A percentile compares a stretch with the other conserved stretches of the same genome.
Evolutionary conservation across 1,284 basidiomycete species (phyloP).

Genomic region (Melanopsichium pennsylvanicum): DNA sequence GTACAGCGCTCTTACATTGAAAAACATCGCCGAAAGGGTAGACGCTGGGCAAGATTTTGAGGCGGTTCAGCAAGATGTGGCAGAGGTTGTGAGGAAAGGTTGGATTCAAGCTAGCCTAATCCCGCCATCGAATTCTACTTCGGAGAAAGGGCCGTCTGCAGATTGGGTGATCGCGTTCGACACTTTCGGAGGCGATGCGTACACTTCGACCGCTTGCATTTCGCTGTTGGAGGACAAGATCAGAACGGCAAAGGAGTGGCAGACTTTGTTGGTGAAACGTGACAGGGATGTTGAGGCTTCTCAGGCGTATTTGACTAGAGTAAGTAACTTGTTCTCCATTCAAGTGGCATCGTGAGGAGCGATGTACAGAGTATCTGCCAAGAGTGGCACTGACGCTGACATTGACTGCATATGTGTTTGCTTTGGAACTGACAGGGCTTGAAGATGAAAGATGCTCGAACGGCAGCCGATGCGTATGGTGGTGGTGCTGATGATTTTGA

Average conservation of each 20-base stretch:
- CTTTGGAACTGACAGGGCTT: too few relatives aligned
- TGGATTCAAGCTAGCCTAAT: slow-evolving; percentile 24
- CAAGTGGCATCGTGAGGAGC: too few relatives aligned
- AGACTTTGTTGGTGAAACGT: slow-evolving; percentile 27
- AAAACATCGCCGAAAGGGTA: slow-evolving; percentile 74
- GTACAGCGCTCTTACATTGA: slow-evolving; percentile 77
- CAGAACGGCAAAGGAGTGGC: slow-evolving; percentile 38
- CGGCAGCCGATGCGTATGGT: slow-evolving; percentile 14
- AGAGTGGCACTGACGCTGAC: too few relatives aligned
- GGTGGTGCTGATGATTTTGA: slow-evolving; percentile 29
- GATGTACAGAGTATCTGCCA: too few relatives aligned
- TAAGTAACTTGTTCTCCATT: too few relatives aligned
- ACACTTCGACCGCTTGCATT: slow-evolving; percentile 20
- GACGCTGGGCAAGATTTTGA: slow-evolving; percentile 69
- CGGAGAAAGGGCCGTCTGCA: background rate
- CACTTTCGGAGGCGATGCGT: slow-evolving; percentile 22
- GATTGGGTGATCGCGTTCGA: slow-evolving; percentile 34
- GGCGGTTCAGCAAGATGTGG: slow-evolving; percentile 70
- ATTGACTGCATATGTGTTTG: too few relatives aligned
- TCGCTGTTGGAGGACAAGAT: slow-evolving; percentile 31
- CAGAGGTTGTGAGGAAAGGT: slow-evolving; percentile 74
- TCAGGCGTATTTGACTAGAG: slow-evolving; percentile 24
- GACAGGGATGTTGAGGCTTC: slow-evolving; percentile 39
- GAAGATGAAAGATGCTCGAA: slow-evolving; percentile 18
- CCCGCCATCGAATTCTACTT: slow-evolving; percentile 7